A percentile compares a stretch with the other conserved stretches of the same genome.
Evolutionary conservation across 371 early-diverging fungal species (phyloP).

Genomic region (Encephalitozoon hellem): DNA sequence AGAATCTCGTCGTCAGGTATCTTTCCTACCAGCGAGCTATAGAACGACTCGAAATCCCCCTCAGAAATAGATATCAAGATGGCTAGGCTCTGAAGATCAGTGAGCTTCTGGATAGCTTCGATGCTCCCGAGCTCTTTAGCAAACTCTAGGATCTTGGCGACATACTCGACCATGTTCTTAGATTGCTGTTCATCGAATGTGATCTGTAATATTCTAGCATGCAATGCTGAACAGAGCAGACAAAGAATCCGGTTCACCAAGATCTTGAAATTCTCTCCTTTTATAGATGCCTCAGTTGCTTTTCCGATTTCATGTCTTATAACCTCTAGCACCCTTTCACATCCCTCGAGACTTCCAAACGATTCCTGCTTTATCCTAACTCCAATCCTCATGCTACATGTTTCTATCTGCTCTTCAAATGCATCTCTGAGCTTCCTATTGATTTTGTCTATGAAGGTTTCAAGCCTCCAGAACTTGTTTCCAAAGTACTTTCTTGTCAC

Average conservation of each 20-base stretch:
- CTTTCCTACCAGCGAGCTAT: background rate
- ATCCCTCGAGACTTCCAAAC: background rate
- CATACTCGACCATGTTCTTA: slow-evolving; percentile 18
- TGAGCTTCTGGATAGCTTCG: background rate
- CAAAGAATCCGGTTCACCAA: slow-evolving; percentile 9
- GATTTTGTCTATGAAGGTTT: slow-evolving; percentile 3
- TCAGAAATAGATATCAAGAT: slow-evolving; percentile 22
- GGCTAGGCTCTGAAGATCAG: slow-evolving; percentile 17
- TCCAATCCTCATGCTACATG: slow-evolving; percentile 12
- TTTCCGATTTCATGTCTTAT: slow-evolving; percentile 8
- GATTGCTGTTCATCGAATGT: background rate
- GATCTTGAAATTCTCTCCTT: slow-evolving; percentile 19
- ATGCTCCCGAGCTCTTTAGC: background rate
- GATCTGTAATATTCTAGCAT: slow-evolving; percentile 16
- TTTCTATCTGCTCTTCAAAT: slow-evolving; percentile 26
- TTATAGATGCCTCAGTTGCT: slow-evolving; percentile 13
- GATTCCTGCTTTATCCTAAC: slow-evolving; percentile 7
- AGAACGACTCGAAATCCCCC: slow-evolving; percentile 7
- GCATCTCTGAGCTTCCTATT: background rate
- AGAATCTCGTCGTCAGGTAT: slow-evolving; percentile 36
- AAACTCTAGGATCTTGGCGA: slow-evolving; percentile 25
- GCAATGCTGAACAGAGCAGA: background rate
- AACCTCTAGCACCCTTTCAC: slow-evolving; percentile 7
- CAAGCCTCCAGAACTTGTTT: slow-evolving; percentile 12
- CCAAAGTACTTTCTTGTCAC: slow-evolving; percentile 30